These are phyloP conservation scores for Pholiota adiposa DNA, from an alignment of 1,284 basidiomycete species.

Conservation along the genomic window DNA sequence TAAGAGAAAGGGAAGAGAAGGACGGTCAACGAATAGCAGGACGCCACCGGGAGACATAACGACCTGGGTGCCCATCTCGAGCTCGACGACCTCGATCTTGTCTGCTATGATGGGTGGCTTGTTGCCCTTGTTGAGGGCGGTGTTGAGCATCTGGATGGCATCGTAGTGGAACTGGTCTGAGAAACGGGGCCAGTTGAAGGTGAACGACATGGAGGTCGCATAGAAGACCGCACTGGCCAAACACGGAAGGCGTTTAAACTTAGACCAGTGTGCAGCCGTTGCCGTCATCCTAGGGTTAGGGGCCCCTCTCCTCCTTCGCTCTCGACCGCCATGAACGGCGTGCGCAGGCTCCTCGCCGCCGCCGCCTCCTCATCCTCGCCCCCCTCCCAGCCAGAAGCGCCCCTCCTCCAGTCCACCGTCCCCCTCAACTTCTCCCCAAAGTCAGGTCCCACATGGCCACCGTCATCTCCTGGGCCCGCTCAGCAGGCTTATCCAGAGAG, in stretches of 20 bases:
- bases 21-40: not conserved
- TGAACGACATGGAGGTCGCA: constrained; percentile 82
- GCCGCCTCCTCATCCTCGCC: constrained; percentile 41
- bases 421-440: constrained; percentile 15
- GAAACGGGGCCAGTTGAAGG: constrained; percentile 97
- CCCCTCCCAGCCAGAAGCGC: constrained; percentile 28
- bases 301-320: constrained; percentile 6
- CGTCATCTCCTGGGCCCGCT: constrained; percentile 36
- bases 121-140: constrained; percentile 95
- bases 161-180: constrained; percentile 93
- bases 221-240: not conserved
- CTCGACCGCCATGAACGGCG: constrained; percentile 63
- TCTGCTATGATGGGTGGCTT: constrained; percentile 98
- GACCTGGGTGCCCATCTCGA: constrained; percentile 98
- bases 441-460: constrained; percentile 50
- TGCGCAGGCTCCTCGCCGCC: constrained; percentile 65
- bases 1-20: constrained; percentile 34
- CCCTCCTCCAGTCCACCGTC: constrained; percentile 22
- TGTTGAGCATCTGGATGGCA: constrained; percentile 93
- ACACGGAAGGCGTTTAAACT: not conserved
- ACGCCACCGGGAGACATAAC: constrained; percentile 28
- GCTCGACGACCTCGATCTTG: constrained; percentile 94
- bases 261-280: not conserved
- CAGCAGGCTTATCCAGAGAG: constrained; percentile 28
- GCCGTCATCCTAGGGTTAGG: constrained; percentile 11